Percentiles rank a stretch among this genome's conserved stretches.
Conservation (phyloP, 106 monocot genomes). For the Apostasia shenzhenica region DNA sequence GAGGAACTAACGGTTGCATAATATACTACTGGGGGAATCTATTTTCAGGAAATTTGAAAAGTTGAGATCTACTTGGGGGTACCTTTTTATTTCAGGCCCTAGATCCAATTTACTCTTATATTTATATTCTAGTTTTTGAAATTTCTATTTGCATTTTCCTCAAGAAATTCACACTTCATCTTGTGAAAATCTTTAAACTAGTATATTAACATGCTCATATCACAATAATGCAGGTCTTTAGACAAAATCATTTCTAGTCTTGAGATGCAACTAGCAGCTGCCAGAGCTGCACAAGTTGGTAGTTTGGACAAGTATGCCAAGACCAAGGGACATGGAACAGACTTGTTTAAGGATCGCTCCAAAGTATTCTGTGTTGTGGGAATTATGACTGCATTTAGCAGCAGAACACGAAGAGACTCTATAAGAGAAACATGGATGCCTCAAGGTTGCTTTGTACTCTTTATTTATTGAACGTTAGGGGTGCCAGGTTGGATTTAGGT, state of each 20-base stretch:
- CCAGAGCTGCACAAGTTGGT: constrained; percentile 41
- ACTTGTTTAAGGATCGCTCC: constrained; percentile 10
- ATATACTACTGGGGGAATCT: no score
- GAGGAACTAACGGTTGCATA: no score
- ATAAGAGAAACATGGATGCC: constrained; percentile 71
- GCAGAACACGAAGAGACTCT: constrained; percentile 54
- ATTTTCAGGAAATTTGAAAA: no score
- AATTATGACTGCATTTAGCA: constrained; percentile 59
- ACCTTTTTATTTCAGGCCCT: no score
- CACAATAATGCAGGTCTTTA: constrained; percentile 29
- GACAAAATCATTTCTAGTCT: constrained; percentile 57
- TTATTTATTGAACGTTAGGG: background rate
- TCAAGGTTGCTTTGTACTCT: constrained; percentile 30
- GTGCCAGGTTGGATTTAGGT: background rate
- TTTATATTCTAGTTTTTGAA: background rate
- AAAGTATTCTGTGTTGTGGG: constrained; percentile 62
- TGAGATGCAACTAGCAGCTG: constrained; percentile 57
- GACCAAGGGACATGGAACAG: constrained; percentile 4
- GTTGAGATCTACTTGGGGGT: no score
- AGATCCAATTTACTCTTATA: no score
- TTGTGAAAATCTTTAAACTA: background rate
- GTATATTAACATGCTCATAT: background rate
- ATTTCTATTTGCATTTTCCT: background rate
- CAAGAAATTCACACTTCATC: background rate
- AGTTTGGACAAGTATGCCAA: constrained; percentile 15